Evolutionary conservation across 169 alveolate species (phyloP).

Genomic region (Babesia bigemina): DNA sequence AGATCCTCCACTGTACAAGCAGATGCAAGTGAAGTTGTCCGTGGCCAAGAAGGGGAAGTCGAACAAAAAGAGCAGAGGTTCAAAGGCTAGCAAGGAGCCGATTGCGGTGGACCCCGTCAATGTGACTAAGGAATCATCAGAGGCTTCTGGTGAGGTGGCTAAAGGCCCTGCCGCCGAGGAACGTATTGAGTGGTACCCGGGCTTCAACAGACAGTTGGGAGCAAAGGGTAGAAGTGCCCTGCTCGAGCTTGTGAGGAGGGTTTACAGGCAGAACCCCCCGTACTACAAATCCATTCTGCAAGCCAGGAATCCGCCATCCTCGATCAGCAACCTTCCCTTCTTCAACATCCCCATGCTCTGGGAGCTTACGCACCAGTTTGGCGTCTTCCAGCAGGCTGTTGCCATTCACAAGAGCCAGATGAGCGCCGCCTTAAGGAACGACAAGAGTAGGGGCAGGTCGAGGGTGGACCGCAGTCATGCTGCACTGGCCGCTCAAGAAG

Average conservation of each 20-base stretch:
- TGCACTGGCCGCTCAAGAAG: neutral
- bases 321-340: slow-evolving; percentile 78
- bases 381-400: slow-evolving; percentile 77
- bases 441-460: neutral
- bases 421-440: neutral
- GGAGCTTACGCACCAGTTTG: slow-evolving; percentile 81
- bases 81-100: neutral
- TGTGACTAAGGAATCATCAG: neutral
- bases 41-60: neutral
- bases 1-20: slow-evolving; percentile 3
- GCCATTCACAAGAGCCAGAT: slow-evolving; percentile 56
- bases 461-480: slow-evolving; percentile 19
- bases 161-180: slow-evolving; percentile 6
- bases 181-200: slow-evolving; percentile 66
- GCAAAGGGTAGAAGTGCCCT: slow-evolving; percentile 79
- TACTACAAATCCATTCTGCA: slow-evolving; percentile 73
- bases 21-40: neutral
- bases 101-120: neutral
- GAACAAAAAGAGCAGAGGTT: neutral
- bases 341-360: slow-evolving; percentile 79
- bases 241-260: slow-evolving; percentile 74
- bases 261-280: slow-evolving; percentile 74
- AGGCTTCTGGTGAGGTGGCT: slow-evolving; percentile 13
- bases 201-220: slow-evolving; percentile 75
- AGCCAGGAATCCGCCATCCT: slow-evolving; percentile 75